Base-by-base conservation (phyloP, 2,329 filamentous ascomycete species). In the Emergomyces orientalis region DNA sequence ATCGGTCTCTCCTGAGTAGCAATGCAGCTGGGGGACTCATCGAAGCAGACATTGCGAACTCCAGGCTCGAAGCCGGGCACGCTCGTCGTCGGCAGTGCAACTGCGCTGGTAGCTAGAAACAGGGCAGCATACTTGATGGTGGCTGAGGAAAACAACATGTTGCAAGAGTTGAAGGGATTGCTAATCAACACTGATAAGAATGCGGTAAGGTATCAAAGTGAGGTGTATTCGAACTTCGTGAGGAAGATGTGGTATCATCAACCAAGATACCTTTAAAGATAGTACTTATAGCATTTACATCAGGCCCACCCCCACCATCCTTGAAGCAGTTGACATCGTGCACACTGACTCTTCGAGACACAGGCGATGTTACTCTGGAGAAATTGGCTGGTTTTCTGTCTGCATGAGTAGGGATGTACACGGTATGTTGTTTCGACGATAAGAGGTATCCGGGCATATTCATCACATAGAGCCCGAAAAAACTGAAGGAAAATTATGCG, bases 61-160 rank as follows among this genome's bases (percentile, higher is more conserved):
- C 19, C 27, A 34, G 51, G 13, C 51, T 54, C 51, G 9, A 54
- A 32, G 11, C 14, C 34, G 5, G n/a, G 7, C 37, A 30, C 37
- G 11, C n/a, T n/a, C n/a, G 55, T 45, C 9, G 39, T 7, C 13
- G 57, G 25, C 19, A 39, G 37, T 11, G 37, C 39, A 13, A n/a
- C 57, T 9, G 52, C 52, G 13, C 30, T 2, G 7, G 52, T 55
- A 5, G 52, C 30, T 8, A 41, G n/a, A 17, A 59, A 11, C 14
- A 59, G 37, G 43, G 56, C 56, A 2, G 25, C 37, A 37, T 27
- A 59, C 27, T 59, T 59, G 56, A 59, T 14, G 17, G 45, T 2
- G 22, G 22, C 22, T 43, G 41, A 11, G n/a, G 37, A 59, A 32
- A 59, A 59, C 56, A 59, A 39, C 56, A 59, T 59, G 13, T 43